Base-by-base conservation (phyloP, 768 basidiomycete genomes). In the Lactarius trivialis region DNA sequence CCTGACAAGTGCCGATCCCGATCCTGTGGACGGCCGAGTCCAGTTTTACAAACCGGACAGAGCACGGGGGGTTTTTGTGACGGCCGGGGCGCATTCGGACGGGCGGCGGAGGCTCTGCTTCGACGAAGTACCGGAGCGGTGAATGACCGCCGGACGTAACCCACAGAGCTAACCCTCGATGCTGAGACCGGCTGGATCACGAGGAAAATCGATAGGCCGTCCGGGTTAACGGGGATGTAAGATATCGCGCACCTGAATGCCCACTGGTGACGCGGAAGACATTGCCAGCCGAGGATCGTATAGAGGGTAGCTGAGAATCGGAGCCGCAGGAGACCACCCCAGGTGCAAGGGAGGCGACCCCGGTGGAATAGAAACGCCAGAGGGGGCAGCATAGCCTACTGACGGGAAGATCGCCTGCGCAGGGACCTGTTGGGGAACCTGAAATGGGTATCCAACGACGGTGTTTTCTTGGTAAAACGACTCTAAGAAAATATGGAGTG, bases 221-320 rank as follows among this genome's bases (percentile, higher is more conserved):
- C 54, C 36, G 17, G n/a, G 3, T 33, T 9, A 39, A 37, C 19
- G 14, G 28, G 26, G 24, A 7, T 30, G 17, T 39, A 7, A 24
- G 19, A 24, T 7, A 26, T 51, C 11, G n/a, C 11, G n/a, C 43
- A 63, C 61, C 57, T 63, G 61, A 7, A 14, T 48, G 21, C 12
- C 45, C 2, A 24, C 5, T 0, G 21, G 5, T 24, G 11, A 21
- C 11, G 11, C 45, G n/a, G 11, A 21, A 45, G 21, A 45, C 11
- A 43, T 43, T n/a, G 0, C 4, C 11, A 2, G 21, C 45, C 12
- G 21, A 24, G 12, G 45, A 6, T 14, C 24, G 45, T 48, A 12
- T 14, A 12, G 24, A 21, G 5, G 6, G 21, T 0, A 11, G 21
- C 4, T 0, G 45, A n/a, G n/a, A n/a, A n/a, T n/a, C n/a, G 5